Conservation (phyloP, 1,139 yeast species). For the Taphrina betulina region DNA sequence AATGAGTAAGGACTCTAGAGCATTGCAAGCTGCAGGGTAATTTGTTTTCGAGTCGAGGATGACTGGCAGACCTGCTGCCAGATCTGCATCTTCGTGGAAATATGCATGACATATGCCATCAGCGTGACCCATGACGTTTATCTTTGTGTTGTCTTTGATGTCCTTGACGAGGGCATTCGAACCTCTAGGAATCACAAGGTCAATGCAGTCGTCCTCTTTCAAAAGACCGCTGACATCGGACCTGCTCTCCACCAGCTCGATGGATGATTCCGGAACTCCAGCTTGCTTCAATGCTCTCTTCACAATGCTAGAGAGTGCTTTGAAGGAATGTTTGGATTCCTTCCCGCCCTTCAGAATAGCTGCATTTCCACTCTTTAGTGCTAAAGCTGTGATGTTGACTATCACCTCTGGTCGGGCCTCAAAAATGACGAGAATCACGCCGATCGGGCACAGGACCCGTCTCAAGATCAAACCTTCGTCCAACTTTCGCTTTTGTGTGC, state of each 20-base stretch:
- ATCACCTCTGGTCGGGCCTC: conserved; percentile 98
- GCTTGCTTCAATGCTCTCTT: conserved; percentile 56
- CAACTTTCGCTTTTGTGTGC: conserved; percentile 74
- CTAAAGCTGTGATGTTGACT: conserved; percentile 93
- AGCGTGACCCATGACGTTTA: conserved; percentile 97
- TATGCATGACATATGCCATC: conserved; percentile 94
- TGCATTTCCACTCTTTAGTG: conserved; percentile 81
- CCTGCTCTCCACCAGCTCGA: conserved; percentile 83
- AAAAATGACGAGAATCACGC: conserved; percentile 86
- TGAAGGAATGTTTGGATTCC: conserved; percentile 81
- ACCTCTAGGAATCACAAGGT: conserved; percentile 95
- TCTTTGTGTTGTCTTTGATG: conserved; percentile 83
- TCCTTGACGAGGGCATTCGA: conserved; percentile 83
- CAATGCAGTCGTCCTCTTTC: conserved; percentile 83
- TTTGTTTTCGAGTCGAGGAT: conserved; percentile 86
- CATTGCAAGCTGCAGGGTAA: conserved; percentile 98
- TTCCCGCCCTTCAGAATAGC: conserved; percentile 98
- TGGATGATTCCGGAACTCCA: conserved; percentile 75
- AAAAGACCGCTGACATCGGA: conserved; percentile 84
- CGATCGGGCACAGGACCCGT: conserved; percentile 88
- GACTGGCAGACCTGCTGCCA: conserved; percentile 60
- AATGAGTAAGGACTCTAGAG: conserved; percentile 80
- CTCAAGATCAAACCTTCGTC: conserved; percentile 83
- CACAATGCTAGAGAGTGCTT: conserved; percentile 73
- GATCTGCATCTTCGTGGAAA: conserved; percentile 71